Conservation (phyloP, 805 yeast species). For the Ogataea sp. region DNA sequence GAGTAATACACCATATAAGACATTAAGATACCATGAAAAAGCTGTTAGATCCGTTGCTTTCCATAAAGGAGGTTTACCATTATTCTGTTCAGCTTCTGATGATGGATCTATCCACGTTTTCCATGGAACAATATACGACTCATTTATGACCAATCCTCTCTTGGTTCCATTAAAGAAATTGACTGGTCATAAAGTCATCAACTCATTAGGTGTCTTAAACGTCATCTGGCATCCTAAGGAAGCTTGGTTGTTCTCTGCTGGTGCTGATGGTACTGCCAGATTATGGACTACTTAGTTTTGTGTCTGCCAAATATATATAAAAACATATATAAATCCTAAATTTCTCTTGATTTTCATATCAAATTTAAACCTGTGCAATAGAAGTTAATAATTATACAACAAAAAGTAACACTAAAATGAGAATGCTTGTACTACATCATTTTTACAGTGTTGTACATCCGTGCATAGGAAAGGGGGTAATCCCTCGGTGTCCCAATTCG, state of each 20-base stretch:
- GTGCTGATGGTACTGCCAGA: slow-evolving; percentile 94
- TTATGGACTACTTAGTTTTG: slow-evolving; percentile 76
- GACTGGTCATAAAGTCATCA: slow-evolving; percentile 77
- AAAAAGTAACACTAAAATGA: no score
- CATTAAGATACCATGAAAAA: slow-evolving; percentile 86
- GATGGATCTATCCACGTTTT: slow-evolving; percentile 90
- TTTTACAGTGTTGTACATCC: no score
- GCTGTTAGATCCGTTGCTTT: slow-evolving; percentile 86
- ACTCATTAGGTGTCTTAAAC: slow-evolving; percentile 80
- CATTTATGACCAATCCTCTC: slow-evolving; percentile 88
- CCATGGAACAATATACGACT: slow-evolving; percentile 96
- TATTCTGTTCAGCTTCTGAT: slow-evolving; percentile 91
- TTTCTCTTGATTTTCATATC: no score
- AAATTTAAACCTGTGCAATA: no score
- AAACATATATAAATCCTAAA: no score
- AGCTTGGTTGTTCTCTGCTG: slow-evolving; percentile 96
- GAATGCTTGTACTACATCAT: no score
- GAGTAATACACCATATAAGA: slow-evolving; percentile 85
- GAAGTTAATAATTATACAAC: no score
- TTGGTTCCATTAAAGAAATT: slow-evolving; percentile 93
- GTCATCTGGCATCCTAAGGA: slow-evolving; percentile 95
- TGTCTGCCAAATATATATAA: no score
- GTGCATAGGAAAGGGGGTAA: no score
- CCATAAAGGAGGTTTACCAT: slow-evolving; percentile 80
- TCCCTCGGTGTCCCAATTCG: no score